Conservation (phyloP, 352 stramenopile species). For the Phytophthora sojae region DNA sequence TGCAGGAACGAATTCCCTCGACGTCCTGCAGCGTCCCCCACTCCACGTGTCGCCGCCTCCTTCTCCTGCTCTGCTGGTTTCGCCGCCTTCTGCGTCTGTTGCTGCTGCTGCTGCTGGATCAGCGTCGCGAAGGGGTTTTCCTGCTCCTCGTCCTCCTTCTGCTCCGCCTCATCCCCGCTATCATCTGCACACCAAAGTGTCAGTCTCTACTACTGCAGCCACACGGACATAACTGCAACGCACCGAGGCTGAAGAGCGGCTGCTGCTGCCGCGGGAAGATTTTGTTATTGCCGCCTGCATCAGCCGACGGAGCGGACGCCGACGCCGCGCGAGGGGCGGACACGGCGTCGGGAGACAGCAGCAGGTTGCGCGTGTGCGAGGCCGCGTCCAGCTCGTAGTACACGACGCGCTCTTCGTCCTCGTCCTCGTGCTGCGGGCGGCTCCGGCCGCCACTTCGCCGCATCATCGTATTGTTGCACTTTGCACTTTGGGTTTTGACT, state of each 20-base stretch:
- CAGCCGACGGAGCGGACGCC: conserved; percentile 1
- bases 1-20: conserved; percentile 2
- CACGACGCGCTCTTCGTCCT: conserved; percentile 60
- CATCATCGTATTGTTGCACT: conserved; percentile 1
- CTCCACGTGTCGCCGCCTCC: neutral
- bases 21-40: neutral
- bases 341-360: conserved; percentile 31
- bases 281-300: conserved; percentile 38
- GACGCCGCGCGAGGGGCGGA: neutral
- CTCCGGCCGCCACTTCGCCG: conserved; percentile 8
- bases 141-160: conserved; percentile 35
- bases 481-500: no score
- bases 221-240: neutral
- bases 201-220: conserved; percentile 1
- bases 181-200: conserved; percentile 32
- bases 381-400: conserved; percentile 66
- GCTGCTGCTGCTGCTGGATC: conserved; percentile 34
- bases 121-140: conserved; percentile 76
- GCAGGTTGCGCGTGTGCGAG: conserved; percentile 27
- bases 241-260: conserved; percentile 52
- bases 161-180: conserved; percentile 38
- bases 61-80: conserved; percentile 3
- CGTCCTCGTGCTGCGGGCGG: conserved; percentile 19
- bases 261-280: conserved; percentile 51
- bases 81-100: conserved; percentile 11